Conservation (phyloP, 768 basidiomycete species). For the Naganishia friedmannii region DNA sequence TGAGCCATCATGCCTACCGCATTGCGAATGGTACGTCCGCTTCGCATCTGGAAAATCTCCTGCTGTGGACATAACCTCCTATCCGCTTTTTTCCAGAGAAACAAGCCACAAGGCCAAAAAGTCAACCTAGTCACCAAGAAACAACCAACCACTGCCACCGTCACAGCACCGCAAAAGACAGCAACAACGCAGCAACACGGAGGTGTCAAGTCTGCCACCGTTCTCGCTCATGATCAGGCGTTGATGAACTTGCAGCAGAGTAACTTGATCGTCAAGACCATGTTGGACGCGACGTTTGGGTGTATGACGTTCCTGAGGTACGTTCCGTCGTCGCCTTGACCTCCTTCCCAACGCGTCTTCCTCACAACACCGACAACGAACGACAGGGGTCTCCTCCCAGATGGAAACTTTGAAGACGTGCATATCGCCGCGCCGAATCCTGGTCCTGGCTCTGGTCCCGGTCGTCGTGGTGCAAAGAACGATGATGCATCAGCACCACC, state of each 20-base stretch:
- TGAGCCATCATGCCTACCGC: background rate
- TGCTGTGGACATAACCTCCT: background rate
- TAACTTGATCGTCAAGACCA: constrained; percentile 31
- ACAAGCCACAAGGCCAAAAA: constrained; percentile 10
- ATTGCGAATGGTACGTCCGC: constrained; percentile 5
- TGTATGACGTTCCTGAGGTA: constrained; percentile 32
- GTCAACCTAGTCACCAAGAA: constrained; percentile 12
- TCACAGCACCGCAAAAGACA: background rate
- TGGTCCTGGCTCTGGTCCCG: background rate
- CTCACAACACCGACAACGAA: background rate
- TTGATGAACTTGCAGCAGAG: constrained; percentile 28
- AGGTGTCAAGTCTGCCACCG: background rate
- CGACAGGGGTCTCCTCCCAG: constrained; percentile 28
- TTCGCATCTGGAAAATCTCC: background rate
- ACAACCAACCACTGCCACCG: background rate
- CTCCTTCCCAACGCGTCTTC: background rate
- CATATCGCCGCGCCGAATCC: constrained; percentile 22
- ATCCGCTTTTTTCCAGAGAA: background rate
- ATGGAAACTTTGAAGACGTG: constrained; percentile 31
- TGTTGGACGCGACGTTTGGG: constrained; percentile 33
- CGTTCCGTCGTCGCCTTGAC: background rate
- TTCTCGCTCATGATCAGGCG: constrained; percentile 12
- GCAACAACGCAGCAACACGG: background rate
- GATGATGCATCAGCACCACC: background rate
- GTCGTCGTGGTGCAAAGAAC: background rate